Evolutionary conservation across 208 protist species (phyloP).

Genomic region (Crithidia thermophila): DNA sequence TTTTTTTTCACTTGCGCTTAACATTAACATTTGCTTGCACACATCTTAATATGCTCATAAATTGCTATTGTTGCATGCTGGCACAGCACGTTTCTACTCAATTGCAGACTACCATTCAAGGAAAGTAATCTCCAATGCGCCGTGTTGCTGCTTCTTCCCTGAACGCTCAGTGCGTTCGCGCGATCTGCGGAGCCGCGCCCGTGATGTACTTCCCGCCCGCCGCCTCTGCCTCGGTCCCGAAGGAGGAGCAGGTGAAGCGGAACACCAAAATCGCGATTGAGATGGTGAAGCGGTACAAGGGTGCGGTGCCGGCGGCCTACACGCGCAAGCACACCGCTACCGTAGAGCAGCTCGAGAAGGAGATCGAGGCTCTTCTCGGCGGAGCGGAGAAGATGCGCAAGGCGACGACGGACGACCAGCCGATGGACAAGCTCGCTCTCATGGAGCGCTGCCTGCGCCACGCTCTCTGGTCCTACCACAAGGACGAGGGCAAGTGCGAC

Average conservation of each 20-base stretch:
- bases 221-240: conserved; percentile 38
- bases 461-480: conserved; percentile 91
- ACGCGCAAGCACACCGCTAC: conserved; percentile 76
- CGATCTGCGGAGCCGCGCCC: conserved; percentile 81
- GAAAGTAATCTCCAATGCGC: conserved; percentile 52
- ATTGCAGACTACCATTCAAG: conserved; percentile 4
- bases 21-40: too few species aligned
- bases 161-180: conserved; percentile 54
- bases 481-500: conserved; percentile 88
- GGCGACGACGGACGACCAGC: conserved; percentile 77
- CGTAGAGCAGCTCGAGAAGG: conserved; percentile 88
- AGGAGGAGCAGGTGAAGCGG: conserved; percentile 84
- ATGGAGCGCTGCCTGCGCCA: conserved; percentile 94
- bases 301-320: conserved; percentile 72
- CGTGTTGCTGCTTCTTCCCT: conserved; percentile 50
- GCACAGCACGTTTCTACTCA: conserved; percentile 15
- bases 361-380: conserved; percentile 90
- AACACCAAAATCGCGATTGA: conserved; percentile 92
- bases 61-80: too few species aligned
- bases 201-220: conserved; percentile 84
- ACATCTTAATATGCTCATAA: not conserved
- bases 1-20: not conserved
- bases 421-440: conserved; percentile 90
- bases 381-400: conserved; percentile 77
- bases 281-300: conserved; percentile 90